Base-by-base conservation (phyloP, 2,329 filamentous ascomycete genomes). In the Ophiostoma ulmi region DNA sequence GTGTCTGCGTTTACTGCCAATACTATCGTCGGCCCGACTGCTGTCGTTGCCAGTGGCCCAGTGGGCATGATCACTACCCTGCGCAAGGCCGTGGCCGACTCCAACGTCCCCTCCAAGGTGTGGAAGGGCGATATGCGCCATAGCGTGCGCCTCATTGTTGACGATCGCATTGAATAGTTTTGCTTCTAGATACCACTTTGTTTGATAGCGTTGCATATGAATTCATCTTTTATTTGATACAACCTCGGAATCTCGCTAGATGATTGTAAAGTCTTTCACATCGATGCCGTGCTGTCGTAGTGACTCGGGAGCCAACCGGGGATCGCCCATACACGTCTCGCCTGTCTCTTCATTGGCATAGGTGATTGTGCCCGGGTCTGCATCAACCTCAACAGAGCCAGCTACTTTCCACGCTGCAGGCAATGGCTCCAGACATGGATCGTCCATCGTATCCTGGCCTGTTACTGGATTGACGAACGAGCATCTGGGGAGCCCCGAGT, bases 31-130 rank as follows among this genome's bases (percentile, higher is more conserved):
- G 87, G 86, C 0, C 78, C 83, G 14, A 87, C 86, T 0, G 80
- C 81, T 0, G 86, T 90, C 0, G 83, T 87, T 75, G 87, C 84
- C 0, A 90, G 87, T 74, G 88, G 88, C 0, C 88, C 88, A 1
- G 81, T 82, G 0, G 80, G 82, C 1, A 88, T 90, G 85, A 83
- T 88, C 6, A 81, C 80, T n/a, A 86, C 88, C 70, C 75, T 90
- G 71, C 80, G 88, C 36, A 77, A 73, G 5, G 83, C 83, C 1
- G 86, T 90, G 5, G 86, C 87, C 1, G 75, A 74, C 8, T 82
- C 81, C 58, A 90, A 89, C 76, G 81, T 81, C 8, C 84, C 82
- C 0, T 74, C 75, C 0, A 83, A 80, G 73, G 86, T 89, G 11
- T 89, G 86, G 87, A 84, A 78, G 70, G 86, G 87, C 0, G 81